A percentile compares a stretch with the other conserved stretches of the same genome.
Conservation (phyloP, 2,329 filamentous ascomycete species). For the Colletotrichum sp. region DNA sequence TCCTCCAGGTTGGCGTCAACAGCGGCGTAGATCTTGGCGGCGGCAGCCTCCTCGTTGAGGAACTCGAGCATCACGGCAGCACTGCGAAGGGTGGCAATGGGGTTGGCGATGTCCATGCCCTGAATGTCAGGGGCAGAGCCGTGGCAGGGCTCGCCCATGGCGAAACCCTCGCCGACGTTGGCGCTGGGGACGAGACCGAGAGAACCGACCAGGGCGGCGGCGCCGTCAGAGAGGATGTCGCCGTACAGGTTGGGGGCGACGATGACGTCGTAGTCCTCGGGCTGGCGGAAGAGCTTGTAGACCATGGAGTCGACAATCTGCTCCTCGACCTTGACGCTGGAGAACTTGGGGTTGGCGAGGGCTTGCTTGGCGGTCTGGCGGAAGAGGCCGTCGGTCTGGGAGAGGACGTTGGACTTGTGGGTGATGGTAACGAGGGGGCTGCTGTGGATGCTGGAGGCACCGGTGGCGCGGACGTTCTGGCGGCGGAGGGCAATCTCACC, state of each 20-base stretch:
- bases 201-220: conserved; percentile 85
- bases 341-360: conserved; percentile 70
- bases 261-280: conserved; percentile 94
- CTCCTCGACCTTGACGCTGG: conserved; percentile 77
- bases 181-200: conserved; percentile 92
- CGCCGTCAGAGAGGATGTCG: conserved; percentile 94
- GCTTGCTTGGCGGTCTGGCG: conserved; percentile 77
- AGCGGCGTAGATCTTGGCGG: conserved; percentile 87
- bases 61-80: conserved; percentile 97
- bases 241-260: conserved; percentile 98
- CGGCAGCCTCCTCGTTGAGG: conserved; percentile 83
- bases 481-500: conserved; percentile 91
- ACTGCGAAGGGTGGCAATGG: conserved; percentile 91
- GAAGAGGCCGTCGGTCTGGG: conserved; percentile 96
- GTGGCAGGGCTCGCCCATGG: conserved; percentile 98
- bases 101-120: conserved; percentile 92
- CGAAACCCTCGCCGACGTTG: conserved; percentile 93
- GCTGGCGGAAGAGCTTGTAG: conserved; percentile 98
- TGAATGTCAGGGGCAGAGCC: conserved; percentile 95
- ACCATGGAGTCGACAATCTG: conserved; percentile 99
- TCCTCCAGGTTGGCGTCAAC: conserved; percentile 91
- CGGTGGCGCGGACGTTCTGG: conserved; percentile 75
- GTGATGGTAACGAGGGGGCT: conserved; percentile 89
- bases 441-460: conserved; percentile 64
- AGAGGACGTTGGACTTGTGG: conserved; percentile 97